phyloP scores from a whole-genome alignment of 2,329 filamentous ascomycete species.

The Dactylellina cionopaga region DNA sequence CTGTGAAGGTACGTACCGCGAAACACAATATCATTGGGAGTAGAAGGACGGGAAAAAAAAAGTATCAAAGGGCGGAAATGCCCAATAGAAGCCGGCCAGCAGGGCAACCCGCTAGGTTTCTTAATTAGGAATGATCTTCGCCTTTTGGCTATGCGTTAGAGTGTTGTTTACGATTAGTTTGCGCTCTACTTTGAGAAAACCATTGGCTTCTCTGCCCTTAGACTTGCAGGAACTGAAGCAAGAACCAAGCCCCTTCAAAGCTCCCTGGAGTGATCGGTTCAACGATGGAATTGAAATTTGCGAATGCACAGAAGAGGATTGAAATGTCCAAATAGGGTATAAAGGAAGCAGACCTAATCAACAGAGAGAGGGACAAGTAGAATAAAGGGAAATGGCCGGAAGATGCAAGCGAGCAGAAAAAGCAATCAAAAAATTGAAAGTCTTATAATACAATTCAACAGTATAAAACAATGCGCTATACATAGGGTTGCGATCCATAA shows the following conservation, averaged over 20 bases:
- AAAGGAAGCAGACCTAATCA: conserved; percentile 13
- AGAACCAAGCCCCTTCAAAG: conserved; percentile 39
- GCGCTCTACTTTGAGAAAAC: conserved; percentile 36
- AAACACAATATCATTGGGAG: conserved; percentile 45
- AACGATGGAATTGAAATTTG: conserved; percentile 43
- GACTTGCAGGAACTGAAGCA: conserved; percentile 52
- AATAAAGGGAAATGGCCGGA: too few species aligned
- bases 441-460: conserved; percentile 43
- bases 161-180: conserved; percentile 50
- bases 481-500: conserved; percentile 49
- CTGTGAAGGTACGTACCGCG: conserved; percentile 46
- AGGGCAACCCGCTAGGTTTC: conserved; percentile 47
- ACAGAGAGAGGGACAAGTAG: conserved; percentile 10
- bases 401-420: too few species aligned
- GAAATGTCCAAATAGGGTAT: conserved; percentile 13
- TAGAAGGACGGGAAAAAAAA: conserved; percentile 35
- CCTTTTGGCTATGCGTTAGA: conserved; percentile 47
- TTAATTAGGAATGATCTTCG: conserved; percentile 46
- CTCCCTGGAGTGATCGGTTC: conserved; percentile 21
- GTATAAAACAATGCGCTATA: conserved; percentile 48
- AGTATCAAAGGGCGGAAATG: conserved; percentile 22
- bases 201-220: conserved; percentile 49
- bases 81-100: conserved; percentile 52
- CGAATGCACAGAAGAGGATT: conserved; percentile 30
- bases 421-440: conserved; percentile 35